Conservation (phyloP, 2,329 filamentous ascomycete species). For the Colletotrichum sp. region DNA sequence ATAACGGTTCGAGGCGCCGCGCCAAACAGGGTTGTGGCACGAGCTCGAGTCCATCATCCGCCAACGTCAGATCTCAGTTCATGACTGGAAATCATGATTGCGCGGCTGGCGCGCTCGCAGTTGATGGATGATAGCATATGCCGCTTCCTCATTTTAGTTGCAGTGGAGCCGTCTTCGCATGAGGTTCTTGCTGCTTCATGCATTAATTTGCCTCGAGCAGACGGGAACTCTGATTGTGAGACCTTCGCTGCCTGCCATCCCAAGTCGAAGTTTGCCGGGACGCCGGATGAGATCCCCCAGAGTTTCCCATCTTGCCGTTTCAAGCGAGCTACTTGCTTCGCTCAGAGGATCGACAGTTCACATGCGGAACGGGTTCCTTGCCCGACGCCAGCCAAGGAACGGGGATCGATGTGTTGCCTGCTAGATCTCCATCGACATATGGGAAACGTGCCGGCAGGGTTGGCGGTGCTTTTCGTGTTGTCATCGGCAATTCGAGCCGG, state of each 20-base stretch:
- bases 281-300: not conserved
- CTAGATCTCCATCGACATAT: not conserved
- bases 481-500: not conserved
- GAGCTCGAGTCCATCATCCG: not conserved
- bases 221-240: not conserved
- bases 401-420: not conserved
- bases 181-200: not conserved
- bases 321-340: not conserved
- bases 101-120: not conserved
- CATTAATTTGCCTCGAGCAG: not conserved
- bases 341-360: not conserved
- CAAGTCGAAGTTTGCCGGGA: not conserved
- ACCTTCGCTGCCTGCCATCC: not conserved
- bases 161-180: not conserved
- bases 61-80: not conserved
- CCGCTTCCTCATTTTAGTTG: not conserved
- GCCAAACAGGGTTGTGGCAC: not conserved
- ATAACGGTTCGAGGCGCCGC: not conserved
- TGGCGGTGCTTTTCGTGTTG: not conserved
- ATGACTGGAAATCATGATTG: not conserved
- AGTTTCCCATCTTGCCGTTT: not conserved
- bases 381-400: not conserved
- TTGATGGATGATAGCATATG: not conserved
- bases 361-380: not conserved
- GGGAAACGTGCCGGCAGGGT: not conserved